phyloP scores from a whole-genome alignment of 345 rosid genomes.

The Theobroma cacao region DNA sequence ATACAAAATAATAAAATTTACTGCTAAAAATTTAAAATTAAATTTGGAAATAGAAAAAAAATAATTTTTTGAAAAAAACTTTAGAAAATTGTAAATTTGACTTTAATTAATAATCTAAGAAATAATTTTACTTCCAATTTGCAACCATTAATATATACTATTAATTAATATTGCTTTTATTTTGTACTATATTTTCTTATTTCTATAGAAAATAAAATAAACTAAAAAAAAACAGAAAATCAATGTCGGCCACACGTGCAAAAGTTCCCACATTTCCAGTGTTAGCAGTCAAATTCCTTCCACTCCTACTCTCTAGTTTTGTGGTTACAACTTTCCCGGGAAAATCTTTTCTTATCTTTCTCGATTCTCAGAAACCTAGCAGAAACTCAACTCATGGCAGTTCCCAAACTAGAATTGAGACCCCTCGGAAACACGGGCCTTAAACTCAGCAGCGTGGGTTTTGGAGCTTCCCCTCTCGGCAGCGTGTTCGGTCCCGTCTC shows the following conservation, averaged over 20 bases:
- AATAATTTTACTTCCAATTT: too few relatives aligned
- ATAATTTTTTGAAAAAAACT: too few relatives aligned
- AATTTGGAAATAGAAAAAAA: too few relatives aligned
- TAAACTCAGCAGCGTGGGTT: conserved; percentile 71
- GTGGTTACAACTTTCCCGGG: not conserved
- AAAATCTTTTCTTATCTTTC: not conserved
- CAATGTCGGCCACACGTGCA: not conserved
- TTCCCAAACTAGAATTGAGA: conserved; percentile 50
- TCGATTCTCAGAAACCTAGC: not conserved
- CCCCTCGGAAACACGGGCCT: conserved; percentile 69
- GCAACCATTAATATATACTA: too few relatives aligned
- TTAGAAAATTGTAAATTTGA: too few relatives aligned
- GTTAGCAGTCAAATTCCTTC: not conserved
- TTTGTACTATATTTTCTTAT: too few relatives aligned
- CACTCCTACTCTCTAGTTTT: not conserved
- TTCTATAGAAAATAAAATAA: not conserved
- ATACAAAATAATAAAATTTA: too few relatives aligned
- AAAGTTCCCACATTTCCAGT: not conserved
- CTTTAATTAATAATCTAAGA: too few relatives aligned
- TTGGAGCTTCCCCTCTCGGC: conserved; percentile 94
- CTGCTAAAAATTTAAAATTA: too few relatives aligned
- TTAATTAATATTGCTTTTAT: too few relatives aligned
- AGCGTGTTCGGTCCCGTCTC: conserved; percentile 80
- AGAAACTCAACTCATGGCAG: conserved; percentile 16
- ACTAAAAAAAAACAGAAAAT: not conserved